Evolutionary conservation across 148 eudicot genomes (phyloP).

Genomic region (Fagopyrum homotropicum): DNA sequence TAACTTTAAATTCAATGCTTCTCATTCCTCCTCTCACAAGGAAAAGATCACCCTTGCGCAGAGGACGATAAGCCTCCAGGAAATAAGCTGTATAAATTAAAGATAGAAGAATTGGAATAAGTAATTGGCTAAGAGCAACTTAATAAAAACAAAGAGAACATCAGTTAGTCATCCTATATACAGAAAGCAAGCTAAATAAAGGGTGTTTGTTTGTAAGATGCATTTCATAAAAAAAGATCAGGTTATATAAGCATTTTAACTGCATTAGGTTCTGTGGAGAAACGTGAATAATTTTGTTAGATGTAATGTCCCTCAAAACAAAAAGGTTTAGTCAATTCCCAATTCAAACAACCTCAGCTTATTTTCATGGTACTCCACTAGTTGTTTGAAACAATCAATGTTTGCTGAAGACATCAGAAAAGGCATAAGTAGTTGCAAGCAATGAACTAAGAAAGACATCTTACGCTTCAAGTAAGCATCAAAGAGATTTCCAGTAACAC

Average conservation of each 20-base stretch:
- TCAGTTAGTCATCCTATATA: not conserved
- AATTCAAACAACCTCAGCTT: not conserved
- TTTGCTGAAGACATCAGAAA: not conserved
- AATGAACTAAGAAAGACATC: not conserved
- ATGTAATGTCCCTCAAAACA: not conserved
- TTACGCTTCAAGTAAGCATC: constrained; percentile 85
- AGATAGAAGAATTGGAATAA: not conserved
- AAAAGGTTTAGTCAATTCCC: not conserved
- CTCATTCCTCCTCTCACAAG: constrained; percentile 94
- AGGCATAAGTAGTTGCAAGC: not conserved
- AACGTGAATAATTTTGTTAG: not conserved
- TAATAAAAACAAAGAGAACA: too few relatives aligned
- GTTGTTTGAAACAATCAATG: not conserved
- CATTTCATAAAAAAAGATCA: not conserved
- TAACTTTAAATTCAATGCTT: constrained; percentile 79
- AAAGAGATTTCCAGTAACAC: constrained; percentile 78
- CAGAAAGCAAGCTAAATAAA: not conserved
- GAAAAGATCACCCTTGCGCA: constrained; percentile 71
- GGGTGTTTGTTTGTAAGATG: not conserved
- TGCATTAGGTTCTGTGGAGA: not conserved
- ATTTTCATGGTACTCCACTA: not conserved
- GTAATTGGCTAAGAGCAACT: too few relatives aligned
- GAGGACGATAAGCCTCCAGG: constrained; percentile 77
- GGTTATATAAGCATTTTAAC: not conserved
- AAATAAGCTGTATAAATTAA: constrained; percentile 58